Conservation (phyloP, 2,329 filamentous ascomycete genomes). For the Botrytis aclada region DNA sequence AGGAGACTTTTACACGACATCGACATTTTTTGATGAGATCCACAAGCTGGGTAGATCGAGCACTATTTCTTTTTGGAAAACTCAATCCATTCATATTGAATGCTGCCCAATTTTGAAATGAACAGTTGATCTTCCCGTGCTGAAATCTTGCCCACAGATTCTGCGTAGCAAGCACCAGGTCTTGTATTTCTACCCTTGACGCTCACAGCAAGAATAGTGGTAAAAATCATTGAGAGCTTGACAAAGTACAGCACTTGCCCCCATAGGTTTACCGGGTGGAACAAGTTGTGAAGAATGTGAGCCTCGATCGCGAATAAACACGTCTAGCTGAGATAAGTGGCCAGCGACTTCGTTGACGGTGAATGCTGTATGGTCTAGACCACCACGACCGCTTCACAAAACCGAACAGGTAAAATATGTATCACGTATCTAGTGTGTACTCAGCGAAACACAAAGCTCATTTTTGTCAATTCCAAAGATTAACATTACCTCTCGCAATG, state of each 20-base stretch:
- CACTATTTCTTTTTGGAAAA: not conserved
- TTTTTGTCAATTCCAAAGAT: not conserved
- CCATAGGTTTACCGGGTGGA: not conserved
- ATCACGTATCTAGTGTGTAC: not conserved
- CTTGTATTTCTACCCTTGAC: not conserved
- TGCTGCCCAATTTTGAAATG: not conserved
- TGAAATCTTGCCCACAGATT: not conserved
- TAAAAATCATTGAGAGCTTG: not conserved
- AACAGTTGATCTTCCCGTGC: not conserved
- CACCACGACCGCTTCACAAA: not conserved
- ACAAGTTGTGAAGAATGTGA: not conserved
- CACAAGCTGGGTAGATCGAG: not conserved
- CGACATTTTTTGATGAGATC: not conserved
- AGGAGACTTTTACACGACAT: not conserved
- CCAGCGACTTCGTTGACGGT: not conserved
- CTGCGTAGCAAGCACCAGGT: not conserved
- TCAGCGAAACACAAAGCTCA: not conserved
- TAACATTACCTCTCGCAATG: not conserved
- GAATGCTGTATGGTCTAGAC: not conserved
- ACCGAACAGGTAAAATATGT: not conserved
- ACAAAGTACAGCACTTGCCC: not conserved
- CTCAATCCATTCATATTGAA: not conserved
- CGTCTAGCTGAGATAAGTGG: not conserved
- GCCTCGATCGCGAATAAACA: not conserved
- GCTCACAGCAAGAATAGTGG: not conserved